These are phyloP conservation scores for Penicillium olsonii DNA, from an alignment of 2,329 filamentous ascomycete genomes.

Conservation along the genomic window DNA sequence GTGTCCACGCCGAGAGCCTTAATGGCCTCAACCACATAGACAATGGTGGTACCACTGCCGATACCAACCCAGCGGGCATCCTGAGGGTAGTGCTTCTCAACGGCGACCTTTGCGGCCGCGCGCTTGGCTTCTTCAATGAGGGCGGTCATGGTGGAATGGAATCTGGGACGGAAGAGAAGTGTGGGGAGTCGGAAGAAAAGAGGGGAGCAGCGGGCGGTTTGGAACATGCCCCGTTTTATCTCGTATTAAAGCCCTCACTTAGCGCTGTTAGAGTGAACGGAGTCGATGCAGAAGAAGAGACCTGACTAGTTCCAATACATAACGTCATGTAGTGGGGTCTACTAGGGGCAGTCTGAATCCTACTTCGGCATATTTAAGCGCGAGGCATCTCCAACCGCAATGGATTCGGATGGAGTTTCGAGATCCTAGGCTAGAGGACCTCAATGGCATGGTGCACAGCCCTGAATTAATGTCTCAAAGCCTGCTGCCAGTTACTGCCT, in stretches of 20 bases:
- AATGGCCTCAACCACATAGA: conserved; percentile 69
- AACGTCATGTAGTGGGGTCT: neutral
- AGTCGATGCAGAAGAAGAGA: neutral
- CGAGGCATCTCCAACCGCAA: neutral
- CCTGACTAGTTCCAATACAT: neutral
- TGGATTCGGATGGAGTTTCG: too few relatives aligned
- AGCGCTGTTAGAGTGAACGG: neutral
- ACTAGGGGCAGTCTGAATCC: neutral
- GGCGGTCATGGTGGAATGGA: conserved; percentile 35
- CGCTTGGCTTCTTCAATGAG: conserved; percentile 61
- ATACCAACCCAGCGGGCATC: conserved; percentile 63
- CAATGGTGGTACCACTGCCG: conserved; percentile 65
- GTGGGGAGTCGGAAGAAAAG: conserved; percentile 12
- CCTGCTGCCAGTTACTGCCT: too few relatives aligned
- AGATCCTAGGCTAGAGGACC: too few relatives aligned
- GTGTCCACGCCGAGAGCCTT: conserved; percentile 49
- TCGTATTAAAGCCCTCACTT: neutral
- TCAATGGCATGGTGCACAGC: too few relatives aligned
- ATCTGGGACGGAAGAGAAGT: conserved; percentile 11
- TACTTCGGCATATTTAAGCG: neutral
- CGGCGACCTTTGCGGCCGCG: conserved; percentile 59
- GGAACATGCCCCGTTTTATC: conserved; percentile 6
- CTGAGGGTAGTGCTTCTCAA: conserved; percentile 61
- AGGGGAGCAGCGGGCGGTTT: conserved; percentile 15
- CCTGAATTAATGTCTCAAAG: too few relatives aligned